These are phyloP conservation scores for Candida andamanensis DNA, from an alignment of 805 yeast species.

Conservation along the genomic window DNA sequence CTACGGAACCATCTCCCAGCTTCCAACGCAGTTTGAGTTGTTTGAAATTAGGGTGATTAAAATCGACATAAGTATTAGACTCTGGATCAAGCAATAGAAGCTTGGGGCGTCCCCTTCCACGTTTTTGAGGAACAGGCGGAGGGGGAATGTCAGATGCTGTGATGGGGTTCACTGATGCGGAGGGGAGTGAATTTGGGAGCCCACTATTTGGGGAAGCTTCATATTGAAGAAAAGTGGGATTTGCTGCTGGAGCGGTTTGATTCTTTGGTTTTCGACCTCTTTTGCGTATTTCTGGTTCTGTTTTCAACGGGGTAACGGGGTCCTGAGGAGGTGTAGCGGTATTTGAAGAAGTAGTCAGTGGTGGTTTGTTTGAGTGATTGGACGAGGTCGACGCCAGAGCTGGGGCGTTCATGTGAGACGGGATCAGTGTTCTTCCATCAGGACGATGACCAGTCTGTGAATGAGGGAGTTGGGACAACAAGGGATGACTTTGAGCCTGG, in stretches of 20 bases:
- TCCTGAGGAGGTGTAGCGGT: too few species aligned
- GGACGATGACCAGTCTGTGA: too few species aligned
- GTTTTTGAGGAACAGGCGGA: constrained; percentile 13
- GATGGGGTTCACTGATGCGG: too few species aligned
- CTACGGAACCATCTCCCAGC: constrained; percentile 7
- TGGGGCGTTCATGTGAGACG: too few species aligned
- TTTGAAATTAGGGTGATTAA: constrained; percentile 38
- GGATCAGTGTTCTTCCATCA: too few species aligned
- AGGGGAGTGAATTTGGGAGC: constrained; percentile 1
- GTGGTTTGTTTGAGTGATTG: too few species aligned
- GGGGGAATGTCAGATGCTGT: constrained; percentile 6
- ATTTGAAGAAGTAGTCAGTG: too few species aligned
- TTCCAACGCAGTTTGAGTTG: constrained; percentile 26
- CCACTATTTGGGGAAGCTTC: constrained; percentile 5
- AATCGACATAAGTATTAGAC: constrained; percentile 36
- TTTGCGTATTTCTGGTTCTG: constrained; percentile 7
- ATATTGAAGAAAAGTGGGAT: constrained; percentile 5
- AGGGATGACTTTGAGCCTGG: too few species aligned
- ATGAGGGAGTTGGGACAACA: too few species aligned
- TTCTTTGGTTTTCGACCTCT: constrained; percentile 8
- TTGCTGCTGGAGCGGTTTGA: constrained; percentile 4
- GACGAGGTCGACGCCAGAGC: too few species aligned
- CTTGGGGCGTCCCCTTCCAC: constrained; percentile 40
- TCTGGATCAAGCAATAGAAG: constrained; percentile 37
- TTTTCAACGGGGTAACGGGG: too few species aligned